Conservation (phyloP, 805 yeast species). For the Ogataea pilisensis region DNA sequence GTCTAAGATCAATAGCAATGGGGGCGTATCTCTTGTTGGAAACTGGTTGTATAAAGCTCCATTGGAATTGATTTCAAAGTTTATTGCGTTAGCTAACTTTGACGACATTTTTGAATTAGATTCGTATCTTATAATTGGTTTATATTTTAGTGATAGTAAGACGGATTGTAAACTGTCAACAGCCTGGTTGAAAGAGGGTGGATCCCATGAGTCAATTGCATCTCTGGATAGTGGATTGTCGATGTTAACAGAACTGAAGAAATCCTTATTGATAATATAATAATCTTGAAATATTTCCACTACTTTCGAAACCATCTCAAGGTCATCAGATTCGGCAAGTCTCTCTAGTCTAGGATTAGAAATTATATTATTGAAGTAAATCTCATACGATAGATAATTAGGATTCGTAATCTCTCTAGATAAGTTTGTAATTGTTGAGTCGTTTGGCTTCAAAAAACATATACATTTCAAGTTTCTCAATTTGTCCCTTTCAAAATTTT, state of each 20-base stretch:
- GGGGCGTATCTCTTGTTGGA: constrained; percentile 57
- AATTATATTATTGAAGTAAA: constrained; percentile 74
- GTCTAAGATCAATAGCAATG: constrained; percentile 72
- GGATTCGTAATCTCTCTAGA: constrained; percentile 71
- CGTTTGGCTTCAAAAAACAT: constrained; percentile 71
- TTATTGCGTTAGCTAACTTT: constrained; percentile 64
- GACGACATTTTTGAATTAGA: constrained; percentile 59
- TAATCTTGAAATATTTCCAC: constrained; percentile 86
- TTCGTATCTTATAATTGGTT: constrained; percentile 80
- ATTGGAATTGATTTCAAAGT: constrained; percentile 51
- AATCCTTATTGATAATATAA: constrained; percentile 63
- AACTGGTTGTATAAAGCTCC: constrained; percentile 65
- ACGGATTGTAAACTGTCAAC: constrained; percentile 47
- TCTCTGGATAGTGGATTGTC: constrained; percentile 18
- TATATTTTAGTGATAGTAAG: constrained; percentile 66
- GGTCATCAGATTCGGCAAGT: constrained; percentile 85
- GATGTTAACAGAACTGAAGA: constrained; percentile 38
- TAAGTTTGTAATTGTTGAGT: constrained; percentile 55
- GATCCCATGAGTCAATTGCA: constrained; percentile 42
- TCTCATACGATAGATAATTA: constrained; percentile 70
- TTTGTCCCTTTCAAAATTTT: constrained; percentile 53
- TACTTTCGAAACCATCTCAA: constrained; percentile 71
- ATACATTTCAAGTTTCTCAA: constrained; percentile 81
- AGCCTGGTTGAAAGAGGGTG: constrained; percentile 38
- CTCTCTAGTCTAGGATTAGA: constrained; percentile 77